Conservation (phyloP, 345 rosid genomes). For the Fremontodendron californicum region DNA sequence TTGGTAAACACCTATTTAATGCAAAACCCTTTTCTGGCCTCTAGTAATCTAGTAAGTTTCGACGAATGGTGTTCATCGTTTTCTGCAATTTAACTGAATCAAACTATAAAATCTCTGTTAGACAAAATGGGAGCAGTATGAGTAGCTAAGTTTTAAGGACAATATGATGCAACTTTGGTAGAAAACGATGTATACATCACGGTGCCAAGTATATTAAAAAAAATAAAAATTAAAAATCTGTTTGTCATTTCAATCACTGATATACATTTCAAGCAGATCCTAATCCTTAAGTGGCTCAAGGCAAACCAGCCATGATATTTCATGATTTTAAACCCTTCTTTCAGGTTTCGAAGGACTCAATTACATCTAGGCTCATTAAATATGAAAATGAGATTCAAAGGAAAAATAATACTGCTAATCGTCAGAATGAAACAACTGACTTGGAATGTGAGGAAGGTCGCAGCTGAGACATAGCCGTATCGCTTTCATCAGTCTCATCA, state of each 20-base stretch:
- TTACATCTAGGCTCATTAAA: conserved; percentile 3
- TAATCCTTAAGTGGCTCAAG: neutral
- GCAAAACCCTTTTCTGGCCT: too few species aligned
- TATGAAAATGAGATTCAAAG: neutral
- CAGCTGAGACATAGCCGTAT: conserved; percentile 50
- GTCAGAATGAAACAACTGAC: conserved; percentile 60
- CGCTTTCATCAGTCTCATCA: conserved; percentile 53
- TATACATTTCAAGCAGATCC: neutral
- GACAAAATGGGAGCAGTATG: too few species aligned
- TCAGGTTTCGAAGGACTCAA: neutral
- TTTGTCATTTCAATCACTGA: neutral
- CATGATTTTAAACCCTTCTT: neutral
- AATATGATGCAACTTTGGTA: neutral
- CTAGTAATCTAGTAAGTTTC: too few species aligned
- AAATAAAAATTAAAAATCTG: neutral
- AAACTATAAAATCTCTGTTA: too few species aligned
- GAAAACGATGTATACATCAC: neutral
- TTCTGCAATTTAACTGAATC: too few species aligned
- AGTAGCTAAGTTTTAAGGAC: neutral
- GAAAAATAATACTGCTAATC: conserved; percentile 1
- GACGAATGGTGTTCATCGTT: too few species aligned
- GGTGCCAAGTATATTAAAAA: neutral
- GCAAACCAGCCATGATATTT: conserved; percentile 6
- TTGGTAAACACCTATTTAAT: too few species aligned
- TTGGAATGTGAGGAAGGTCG: conserved; percentile 45